Evolutionary conservation across 2,329 filamentous ascomycete genomes (phyloP), one percentile per base, ranked within the genome.

Genomic region (Monosporascus sp.): DNA sequence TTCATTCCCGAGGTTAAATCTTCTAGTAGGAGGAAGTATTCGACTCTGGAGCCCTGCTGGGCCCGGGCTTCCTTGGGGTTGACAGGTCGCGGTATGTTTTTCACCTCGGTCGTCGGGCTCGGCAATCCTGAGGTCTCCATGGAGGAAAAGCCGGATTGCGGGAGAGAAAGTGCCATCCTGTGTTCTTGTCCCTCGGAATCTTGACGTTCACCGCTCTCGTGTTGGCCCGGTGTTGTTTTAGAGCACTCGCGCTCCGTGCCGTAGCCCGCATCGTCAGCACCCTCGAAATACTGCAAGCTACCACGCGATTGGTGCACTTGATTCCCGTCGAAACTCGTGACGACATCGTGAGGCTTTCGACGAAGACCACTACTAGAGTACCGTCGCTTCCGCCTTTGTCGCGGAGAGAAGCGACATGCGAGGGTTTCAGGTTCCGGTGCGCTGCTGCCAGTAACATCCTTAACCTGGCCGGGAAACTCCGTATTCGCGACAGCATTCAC

Each of bases 1-100:
- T 90, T 92, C 94, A 99, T 97, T 36, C 93, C 93, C 2, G 93
- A 89, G 1, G 94, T 99, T 48, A 99, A 80, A 68, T 99, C 94
- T 71, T 99, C 94, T 9, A 99, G 76, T 1, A 99, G 78, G 15
- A 99, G 76, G 67, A 99, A 99, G 67, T 93, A 96, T 64, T 97
- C 90, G 5, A 96, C 89, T 35, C 93, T 85, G 3, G 77, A 78
- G 53, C 82, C 78, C 15, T 72, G 74, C 62, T 81, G 79, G 11
- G 78, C 80, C 63, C 89, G 86, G 1, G 87, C 88, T 66, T 90
- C 87, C 69, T 90, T 90, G 1, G 88, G 88, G 62, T 91, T 91
- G 58, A 86, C 74, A 0, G 88, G 88, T 9, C 83, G 75, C 25
- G 79, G 75, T 9, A 85, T 76, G 60, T 73, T 74, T 50, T 63